These are phyloP conservation scores for Ganoderma meredithae DNA, from an alignment of 1,284 basidiomycete species.

Conservation along the genomic window DNA sequence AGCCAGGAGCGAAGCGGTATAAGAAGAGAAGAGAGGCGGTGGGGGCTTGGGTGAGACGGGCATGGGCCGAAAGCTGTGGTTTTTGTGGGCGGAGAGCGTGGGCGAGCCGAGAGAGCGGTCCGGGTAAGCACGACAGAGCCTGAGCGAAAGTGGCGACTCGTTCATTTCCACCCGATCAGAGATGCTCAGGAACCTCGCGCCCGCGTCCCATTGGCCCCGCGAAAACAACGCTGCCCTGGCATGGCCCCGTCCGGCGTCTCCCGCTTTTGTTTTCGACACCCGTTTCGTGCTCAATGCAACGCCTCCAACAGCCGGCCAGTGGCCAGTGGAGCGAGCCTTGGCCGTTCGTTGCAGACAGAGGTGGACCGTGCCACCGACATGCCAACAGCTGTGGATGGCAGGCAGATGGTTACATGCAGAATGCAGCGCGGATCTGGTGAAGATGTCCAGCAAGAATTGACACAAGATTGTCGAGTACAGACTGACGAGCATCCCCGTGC, in stretches of 20 bases:
- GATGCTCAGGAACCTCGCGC: slow-evolving; percentile 19
- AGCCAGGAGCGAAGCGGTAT: slow-evolving; percentile 27
- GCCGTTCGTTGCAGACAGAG: not conserved
- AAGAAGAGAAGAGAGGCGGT: slow-evolving; percentile 27
- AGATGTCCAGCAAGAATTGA: slow-evolving; percentile 9
- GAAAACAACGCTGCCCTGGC: slow-evolving; percentile 24
- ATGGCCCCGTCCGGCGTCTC: not conserved
- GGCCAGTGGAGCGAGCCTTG: not conserved
- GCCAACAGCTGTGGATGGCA: not conserved
- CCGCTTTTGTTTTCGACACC: slow-evolving; percentile 1
- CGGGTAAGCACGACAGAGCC: not conserved
- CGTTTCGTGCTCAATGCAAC: not conserved
- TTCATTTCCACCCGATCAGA: slow-evolving; percentile 23
- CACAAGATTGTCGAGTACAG: slow-evolving; percentile 6
- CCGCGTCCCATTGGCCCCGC: slow-evolving; percentile 24
- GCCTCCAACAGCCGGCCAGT: not conserved
- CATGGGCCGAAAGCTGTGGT: not conserved
- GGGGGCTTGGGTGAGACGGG: slow-evolving; percentile 22
- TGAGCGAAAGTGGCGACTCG: too few relatives aligned
- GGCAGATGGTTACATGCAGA: not conserved
- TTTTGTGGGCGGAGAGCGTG: slow-evolving; percentile 24
- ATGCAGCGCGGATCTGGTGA: slow-evolving; percentile 7
- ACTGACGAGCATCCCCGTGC: slow-evolving; percentile 8
- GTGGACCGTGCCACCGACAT: not conserved
- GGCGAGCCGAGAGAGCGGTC: slow-evolving; percentile 25